phyloP scores from a whole-genome alignment of 768 basidiomycete species.

The Galerina marginata region DNA sequence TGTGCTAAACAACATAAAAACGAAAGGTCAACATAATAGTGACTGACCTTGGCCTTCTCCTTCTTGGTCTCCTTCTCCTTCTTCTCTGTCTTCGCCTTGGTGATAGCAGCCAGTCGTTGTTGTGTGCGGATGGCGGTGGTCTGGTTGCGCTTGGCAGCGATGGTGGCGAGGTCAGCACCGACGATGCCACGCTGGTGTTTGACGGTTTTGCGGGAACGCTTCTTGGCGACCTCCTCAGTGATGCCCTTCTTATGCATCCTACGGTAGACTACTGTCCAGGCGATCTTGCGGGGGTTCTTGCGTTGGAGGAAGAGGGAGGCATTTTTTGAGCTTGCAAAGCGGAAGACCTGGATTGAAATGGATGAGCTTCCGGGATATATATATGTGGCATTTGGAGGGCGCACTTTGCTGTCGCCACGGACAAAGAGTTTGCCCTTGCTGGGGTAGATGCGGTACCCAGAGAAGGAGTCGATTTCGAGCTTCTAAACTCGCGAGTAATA shows the following conservation, averaged over 20 bases:
- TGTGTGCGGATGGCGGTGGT: conserved; percentile 83
- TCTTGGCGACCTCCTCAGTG: conserved; percentile 99
- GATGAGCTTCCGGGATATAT: background rate
- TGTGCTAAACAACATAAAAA: conserved; percentile 1
- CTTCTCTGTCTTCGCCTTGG: conserved; percentile 96
- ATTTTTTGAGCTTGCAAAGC: conserved; percentile 91
- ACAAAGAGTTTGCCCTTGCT: conserved; percentile 96
- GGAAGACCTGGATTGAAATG: conserved; percentile 74
- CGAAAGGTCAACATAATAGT: background rate
- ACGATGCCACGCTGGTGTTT: conserved; percentile 99
- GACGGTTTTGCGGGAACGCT: conserved; percentile 94
- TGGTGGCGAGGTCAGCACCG: conserved; percentile 91
- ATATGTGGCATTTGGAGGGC: conserved; percentile 18
- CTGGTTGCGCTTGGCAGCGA: conserved; percentile 93
- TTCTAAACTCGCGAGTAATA: conserved; percentile 59
- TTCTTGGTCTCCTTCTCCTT: conserved; percentile 95
- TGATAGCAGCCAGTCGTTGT: conserved; percentile 83
- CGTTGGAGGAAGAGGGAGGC: conserved; percentile 97
- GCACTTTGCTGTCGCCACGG: conserved; percentile 93
- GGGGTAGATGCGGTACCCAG: conserved; percentile 97
- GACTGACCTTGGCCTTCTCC: conserved; percentile 80
- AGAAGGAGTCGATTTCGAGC: conserved; percentile 99
- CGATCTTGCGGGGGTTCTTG: conserved; percentile 99
- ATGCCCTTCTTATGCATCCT: conserved; percentile 99
- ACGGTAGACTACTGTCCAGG: conserved; percentile 93